These are phyloP conservation scores for Coemansia sp. DNA, from an alignment of 192 early-diverging fungal genomes.

Conservation along the genomic window DNA sequence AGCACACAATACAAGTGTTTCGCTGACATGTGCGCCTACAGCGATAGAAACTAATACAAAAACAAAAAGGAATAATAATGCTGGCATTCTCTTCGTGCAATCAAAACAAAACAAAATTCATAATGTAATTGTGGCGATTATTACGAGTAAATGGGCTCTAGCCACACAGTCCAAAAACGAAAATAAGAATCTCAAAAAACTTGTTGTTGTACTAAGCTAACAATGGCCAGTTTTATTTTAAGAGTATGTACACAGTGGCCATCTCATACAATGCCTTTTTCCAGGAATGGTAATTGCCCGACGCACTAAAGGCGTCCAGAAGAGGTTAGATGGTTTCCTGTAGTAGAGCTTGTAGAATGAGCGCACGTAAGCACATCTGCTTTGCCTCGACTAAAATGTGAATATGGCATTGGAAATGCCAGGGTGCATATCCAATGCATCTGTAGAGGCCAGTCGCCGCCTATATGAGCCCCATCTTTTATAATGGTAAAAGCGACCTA, in stretches of 20 bases:
- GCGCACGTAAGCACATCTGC: neutral
- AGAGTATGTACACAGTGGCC: neutral
- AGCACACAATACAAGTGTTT: neutral
- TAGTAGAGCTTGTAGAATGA: neutral
- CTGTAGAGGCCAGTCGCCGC: neutral
- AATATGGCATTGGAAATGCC: neutral
- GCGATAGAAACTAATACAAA: neutral
- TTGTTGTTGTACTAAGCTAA: neutral
- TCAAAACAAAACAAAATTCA: conserved; percentile 1
- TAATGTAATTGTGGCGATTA: neutral
- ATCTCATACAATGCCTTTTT: neutral
- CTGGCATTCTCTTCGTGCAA: neutral
- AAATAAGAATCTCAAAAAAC: neutral
- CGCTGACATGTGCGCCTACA: conserved; percentile 1
- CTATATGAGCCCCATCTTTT: neutral
- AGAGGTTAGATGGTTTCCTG: neutral
- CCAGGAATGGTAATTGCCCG: neutral
- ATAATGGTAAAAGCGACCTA: neutral
- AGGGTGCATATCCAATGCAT: neutral
- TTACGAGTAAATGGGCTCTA: conserved; percentile 4
- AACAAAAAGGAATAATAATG: neutral
- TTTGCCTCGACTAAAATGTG: neutral
- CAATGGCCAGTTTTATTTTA: neutral
- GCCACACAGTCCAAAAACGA: neutral
- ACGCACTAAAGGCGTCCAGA: neutral